Conservation (phyloP, 2,329 filamentous ascomycete genomes). For the Nemania bipapillata region DNA sequence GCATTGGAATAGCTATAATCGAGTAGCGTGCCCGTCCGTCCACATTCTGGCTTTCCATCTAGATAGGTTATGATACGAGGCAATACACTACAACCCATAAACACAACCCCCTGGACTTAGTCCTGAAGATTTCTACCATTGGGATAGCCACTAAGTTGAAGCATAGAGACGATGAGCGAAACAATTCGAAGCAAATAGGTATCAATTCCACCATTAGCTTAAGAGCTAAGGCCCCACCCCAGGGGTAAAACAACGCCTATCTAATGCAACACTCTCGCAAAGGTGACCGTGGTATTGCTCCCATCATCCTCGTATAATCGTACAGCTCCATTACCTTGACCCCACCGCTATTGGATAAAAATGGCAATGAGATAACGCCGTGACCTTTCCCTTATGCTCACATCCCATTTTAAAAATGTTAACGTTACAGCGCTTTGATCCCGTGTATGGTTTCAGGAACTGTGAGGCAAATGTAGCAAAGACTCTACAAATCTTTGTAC, state of each 20-base stretch:
- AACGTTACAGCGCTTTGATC: background rate
- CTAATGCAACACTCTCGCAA: constrained; percentile 43
- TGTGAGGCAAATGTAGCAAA: background rate
- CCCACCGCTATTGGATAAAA: background rate
- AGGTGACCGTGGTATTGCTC: constrained; percentile 14
- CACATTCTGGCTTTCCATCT: too few relatives aligned
- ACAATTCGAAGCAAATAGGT: constrained; percentile 20
- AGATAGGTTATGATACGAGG: too few relatives aligned
- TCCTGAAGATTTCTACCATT: background rate
- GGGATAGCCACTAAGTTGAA: background rate
- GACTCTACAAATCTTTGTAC: constrained; percentile 6
- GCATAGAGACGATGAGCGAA: background rate
- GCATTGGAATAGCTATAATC: too few relatives aligned
- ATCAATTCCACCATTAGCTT: constrained; percentile 19
- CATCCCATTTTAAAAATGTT: constrained; percentile 8
- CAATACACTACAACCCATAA: too few relatives aligned
- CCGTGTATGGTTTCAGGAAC: background rate
- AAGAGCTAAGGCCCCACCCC: background rate
- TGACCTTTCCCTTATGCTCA: constrained; percentile 25
- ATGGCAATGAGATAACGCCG: constrained; percentile 24
- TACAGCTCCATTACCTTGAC: constrained; percentile 31
- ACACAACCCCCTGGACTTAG: too few relatives aligned
- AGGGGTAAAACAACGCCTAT: constrained; percentile 43
- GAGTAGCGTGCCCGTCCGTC: too few relatives aligned
- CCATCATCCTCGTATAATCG: constrained; percentile 21